phyloP scores from a whole-genome alignment of 23 red algal species.

The Gracilaria vermiculophylla region DNA sequence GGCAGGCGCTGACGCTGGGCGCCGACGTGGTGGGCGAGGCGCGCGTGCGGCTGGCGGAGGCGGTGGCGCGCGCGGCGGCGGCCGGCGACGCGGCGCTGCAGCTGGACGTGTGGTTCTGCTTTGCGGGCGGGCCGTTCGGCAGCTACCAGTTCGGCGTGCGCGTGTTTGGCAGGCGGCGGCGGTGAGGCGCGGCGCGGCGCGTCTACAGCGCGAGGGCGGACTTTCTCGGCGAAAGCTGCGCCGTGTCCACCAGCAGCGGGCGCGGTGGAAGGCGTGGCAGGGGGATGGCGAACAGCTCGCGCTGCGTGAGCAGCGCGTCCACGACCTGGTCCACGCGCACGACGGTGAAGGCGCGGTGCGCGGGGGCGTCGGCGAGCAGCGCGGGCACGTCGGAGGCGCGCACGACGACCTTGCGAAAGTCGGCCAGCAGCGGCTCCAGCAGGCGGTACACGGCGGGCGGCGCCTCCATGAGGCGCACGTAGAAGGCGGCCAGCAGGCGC shows the following conservation, averaged over 20 bases:
- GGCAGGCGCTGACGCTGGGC: conserved; percentile 12
- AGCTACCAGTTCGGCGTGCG: not conserved
- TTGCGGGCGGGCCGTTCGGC: not conserved
- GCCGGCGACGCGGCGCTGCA: not conserved
- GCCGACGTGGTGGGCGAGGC: conserved; percentile 4
- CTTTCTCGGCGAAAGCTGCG: conserved; percentile 4
- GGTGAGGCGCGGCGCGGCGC: not conserved
- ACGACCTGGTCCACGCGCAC: conserved; percentile 74
- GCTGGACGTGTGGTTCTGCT: not conserved
- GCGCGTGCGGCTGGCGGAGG: not conserved
- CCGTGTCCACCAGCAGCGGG: conserved; percentile 51
- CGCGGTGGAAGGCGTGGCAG: conserved; percentile 75
- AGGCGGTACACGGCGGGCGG: conserved; percentile 33
- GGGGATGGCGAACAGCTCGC: conserved; percentile 69
- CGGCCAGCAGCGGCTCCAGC: conserved; percentile 76
- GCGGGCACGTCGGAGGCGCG: not conserved
- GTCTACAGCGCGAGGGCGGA: not conserved
- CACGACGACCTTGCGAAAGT: conserved; percentile 76
- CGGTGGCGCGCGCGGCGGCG: not conserved
- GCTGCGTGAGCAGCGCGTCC: conserved; percentile 63
- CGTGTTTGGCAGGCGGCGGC: conserved; percentile 5
- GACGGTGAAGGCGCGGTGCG: not conserved
- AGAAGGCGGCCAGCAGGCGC: conserved; percentile 77
- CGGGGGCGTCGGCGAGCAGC: not conserved
- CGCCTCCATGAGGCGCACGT: conserved; percentile 63